Conservation (phyloP, 352 stramenopile genomes). For the Phytophthora fragariae region DNA sequence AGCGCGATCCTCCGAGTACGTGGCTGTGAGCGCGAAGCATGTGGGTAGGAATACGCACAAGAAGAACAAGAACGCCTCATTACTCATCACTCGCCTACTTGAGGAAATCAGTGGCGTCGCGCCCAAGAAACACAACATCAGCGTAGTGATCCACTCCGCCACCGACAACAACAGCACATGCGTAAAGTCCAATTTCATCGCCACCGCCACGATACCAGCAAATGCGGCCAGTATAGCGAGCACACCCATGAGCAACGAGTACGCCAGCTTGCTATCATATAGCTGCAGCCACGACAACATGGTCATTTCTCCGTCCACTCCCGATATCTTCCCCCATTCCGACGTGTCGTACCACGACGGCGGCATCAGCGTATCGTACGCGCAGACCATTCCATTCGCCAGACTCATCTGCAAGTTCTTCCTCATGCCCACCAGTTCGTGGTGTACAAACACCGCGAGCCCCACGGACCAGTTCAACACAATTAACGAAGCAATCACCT, state of each 20-base stretch:
- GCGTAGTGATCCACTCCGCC: constrained; percentile 66
- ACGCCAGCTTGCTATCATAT: constrained; percentile 69
- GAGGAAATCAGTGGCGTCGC: constrained; percentile 57
- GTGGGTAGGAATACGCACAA: constrained; percentile 72
- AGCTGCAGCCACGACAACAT: constrained; percentile 69
- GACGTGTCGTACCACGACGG: constrained; percentile 58
- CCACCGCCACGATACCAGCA: constrained; percentile 71
- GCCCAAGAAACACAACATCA: constrained; percentile 54
- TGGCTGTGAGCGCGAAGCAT: constrained; percentile 70
- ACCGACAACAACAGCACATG: constrained; percentile 69
- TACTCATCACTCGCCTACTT: constrained; percentile 55
- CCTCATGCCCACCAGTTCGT: constrained; percentile 58
- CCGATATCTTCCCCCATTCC: constrained; percentile 38
- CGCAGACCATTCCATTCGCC: constrained; percentile 53
- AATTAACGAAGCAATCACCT: constrained; percentile 71
- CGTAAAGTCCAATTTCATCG: constrained; percentile 82
- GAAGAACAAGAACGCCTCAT: constrained; percentile 68
- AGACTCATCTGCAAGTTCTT: constrained; percentile 51
- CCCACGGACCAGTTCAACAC: constrained; percentile 74
- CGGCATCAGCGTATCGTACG: constrained; percentile 45
- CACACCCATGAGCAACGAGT: constrained; percentile 71
- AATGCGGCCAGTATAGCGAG: constrained; percentile 67
- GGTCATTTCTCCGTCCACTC: constrained; percentile 52
- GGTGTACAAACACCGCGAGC: constrained; percentile 67
- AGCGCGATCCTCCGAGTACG: constrained; percentile 79